Evolutionary conservation across 129 eudicot species (phyloP), one percentile per base, ranked within the genome.

Genomic region (Saussurea involucrata): DNA sequence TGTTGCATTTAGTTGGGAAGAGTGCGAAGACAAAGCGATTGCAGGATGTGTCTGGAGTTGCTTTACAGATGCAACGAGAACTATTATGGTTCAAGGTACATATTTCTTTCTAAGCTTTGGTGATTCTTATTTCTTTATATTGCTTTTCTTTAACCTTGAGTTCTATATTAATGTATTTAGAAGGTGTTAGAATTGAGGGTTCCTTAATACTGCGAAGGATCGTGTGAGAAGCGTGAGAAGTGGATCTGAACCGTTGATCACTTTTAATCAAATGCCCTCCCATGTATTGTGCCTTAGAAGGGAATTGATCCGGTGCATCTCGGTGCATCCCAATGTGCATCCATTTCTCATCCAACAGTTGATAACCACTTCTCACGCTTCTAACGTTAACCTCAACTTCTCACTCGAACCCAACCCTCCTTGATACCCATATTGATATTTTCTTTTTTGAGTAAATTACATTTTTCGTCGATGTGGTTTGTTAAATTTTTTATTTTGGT

Each of bases 61-160:
- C 91, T 6, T 83, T 84, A 37, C 91, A 87, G 12, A 84, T 84
- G 88, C 91, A 85, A 25, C 69, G 82, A 18, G 91, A 87, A 76
- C 46, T 87, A 20, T 33, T 84, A 29, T 87, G 91, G 91, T 87
- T 84, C 49, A 81, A 87, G 86, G 90, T 87, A 77, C 11, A 3
- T 29, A 3, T 76, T 25, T 11, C 8, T 42, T 24, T 49, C 25
- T 7, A 24, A 15, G 21, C 22, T 49, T 40, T 40, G 4, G 49
- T 40, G 44, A 36, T 36, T 36, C 44, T 36, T 36, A 2, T 40
- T 40, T 40, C 49, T 40, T 17, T 49, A 49, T 49, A 17, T 15
- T 49, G 60, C 8, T n/a, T 49, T 49, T 53, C 2, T 49, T 49
- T 49, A 2, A 49, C 60, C 21, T 15, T 17, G 21, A 49, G 20